phyloP scores from a whole-genome alignment of 768 basidiomycete genomes.

The Suillus subluteus region DNA sequence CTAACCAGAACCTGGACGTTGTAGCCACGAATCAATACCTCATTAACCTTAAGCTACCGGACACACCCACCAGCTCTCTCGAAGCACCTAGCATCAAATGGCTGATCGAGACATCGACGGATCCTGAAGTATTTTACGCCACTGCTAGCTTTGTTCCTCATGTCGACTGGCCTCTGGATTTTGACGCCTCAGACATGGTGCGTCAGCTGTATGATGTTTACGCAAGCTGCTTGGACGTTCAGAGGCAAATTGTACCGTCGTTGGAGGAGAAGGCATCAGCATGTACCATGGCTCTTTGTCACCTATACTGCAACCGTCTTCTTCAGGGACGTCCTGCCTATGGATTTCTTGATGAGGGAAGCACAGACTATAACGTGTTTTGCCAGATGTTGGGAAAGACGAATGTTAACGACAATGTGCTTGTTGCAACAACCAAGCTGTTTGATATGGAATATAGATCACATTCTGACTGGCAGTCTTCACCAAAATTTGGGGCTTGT shows the following conservation, averaged over 20 bases:
- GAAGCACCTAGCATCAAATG: background rate
- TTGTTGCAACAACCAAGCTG: background rate
- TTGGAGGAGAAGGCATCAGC: background rate
- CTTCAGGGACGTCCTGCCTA: background rate
- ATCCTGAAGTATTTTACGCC: slow-evolving; percentile 12
- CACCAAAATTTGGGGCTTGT: background rate
- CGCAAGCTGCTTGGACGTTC: background rate
- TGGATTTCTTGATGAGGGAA: background rate
- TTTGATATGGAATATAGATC: too few relatives aligned
- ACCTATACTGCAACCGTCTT: background rate
- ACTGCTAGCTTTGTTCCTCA: background rate
- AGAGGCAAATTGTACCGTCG: background rate
- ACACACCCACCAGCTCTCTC: background rate
- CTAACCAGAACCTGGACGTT: background rate
- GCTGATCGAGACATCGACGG: slow-evolving; percentile 17
- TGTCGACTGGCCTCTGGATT: background rate
- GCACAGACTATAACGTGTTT: background rate
- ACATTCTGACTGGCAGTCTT: too few relatives aligned
- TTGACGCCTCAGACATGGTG: background rate
- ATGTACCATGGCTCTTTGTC: background rate
- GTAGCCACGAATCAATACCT: background rate
- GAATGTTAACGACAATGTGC: background rate
- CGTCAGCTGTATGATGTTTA: background rate
- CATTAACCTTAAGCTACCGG: background rate
- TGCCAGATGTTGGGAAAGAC: too few relatives aligned